Evolutionary conservation across 75 land plant genomes (phyloP).

Genomic region (Azolla pinnata): DNA sequence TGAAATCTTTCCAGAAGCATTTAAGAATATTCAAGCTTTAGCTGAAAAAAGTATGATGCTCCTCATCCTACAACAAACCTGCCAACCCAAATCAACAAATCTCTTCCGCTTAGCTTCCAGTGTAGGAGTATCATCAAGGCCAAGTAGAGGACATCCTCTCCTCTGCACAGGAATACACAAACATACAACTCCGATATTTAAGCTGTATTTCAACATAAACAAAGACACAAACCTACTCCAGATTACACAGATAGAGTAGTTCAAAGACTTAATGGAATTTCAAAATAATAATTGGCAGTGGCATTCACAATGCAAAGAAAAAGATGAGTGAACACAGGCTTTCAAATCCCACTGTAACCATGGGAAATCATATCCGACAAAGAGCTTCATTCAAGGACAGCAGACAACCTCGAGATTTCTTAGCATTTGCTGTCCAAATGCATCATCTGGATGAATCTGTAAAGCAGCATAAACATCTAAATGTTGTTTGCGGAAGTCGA

Average conservation of each 20-base stretch:
- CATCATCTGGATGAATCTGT: conserved; percentile 97
- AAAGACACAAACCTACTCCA: too few relatives aligned
- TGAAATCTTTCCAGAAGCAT: not conserved
- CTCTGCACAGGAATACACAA: conserved; percentile 38
- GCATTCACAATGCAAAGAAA: too few relatives aligned
- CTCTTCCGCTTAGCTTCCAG: conserved; percentile 66
- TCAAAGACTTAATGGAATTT: too few relatives aligned
- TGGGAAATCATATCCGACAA: too few relatives aligned
- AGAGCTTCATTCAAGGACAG: too few relatives aligned
- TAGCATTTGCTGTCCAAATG: conserved; percentile 98
- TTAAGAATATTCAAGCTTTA: not conserved
- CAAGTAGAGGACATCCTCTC: conserved; percentile 78
- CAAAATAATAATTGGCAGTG: too few relatives aligned
- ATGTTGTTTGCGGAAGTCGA: not conserved
- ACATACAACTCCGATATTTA: too few relatives aligned
- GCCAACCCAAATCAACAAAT: conserved; percentile 84
- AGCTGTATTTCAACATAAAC: too few relatives aligned
- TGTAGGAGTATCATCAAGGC: conserved; percentile 83
- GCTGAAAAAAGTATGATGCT: not conserved
- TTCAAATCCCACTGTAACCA: too few relatives aligned
- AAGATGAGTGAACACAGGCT: not conserved
- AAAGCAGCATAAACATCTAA: too few relatives aligned
- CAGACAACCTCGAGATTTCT: conserved; percentile 94
- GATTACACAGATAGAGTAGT: too few relatives aligned
- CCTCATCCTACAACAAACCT: conserved; percentile 36